Base-by-base conservation (phyloP, 768 basidiomycete species). In the Peribolospora kevripleyi region DNA sequence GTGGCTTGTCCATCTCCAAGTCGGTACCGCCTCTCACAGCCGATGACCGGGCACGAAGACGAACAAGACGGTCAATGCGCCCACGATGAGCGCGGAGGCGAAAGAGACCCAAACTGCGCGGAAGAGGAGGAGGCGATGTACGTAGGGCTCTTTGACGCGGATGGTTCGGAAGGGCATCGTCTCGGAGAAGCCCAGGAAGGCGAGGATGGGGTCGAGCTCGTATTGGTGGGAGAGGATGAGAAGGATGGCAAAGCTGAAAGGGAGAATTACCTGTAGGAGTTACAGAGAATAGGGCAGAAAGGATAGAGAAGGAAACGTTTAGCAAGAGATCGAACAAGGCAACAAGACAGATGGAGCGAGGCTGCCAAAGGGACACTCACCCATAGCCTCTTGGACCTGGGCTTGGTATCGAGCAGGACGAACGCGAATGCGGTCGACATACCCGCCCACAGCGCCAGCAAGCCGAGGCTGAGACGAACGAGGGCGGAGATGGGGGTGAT, bases 211-310 rank as follows among this genome's bases (percentile, higher is more conserved):
- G 66, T 95, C 91, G 53, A 97, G 80, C 67, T 93, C 88, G 69
- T 97, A 97, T 68, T 90, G 87, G 65, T 93, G 85, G 11, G 90
- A 86, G 55, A 97, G 74, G 60, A 98, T 79, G 72, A 83, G 84
- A 60, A 93, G 80, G 63, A 84, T 70, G 54, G 90, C 85, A 61
- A 97, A 66, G 25, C 82, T 73, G 69, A 93, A 97, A 0, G 93
- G 91, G 38, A 97, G 74, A 72, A 97, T 91, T 62, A 93, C 79
- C 90, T 93, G 65, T 14, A 4, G 0, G 37, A 10, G 42, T 6
- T 6, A 4, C 7, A 14, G 3, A 14, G 4, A 40, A 55, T 46
- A 14, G 42, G 11, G n/a, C 8, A 41, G 36, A 46, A 25, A 25
- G 25, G 25, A 25, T 1, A 25, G 25, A 25, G 25, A 25, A 25